Evolutionary conservation across 768 basidiomycete species (phyloP).

Genomic region (Kwoniella shandongensis): DNA sequence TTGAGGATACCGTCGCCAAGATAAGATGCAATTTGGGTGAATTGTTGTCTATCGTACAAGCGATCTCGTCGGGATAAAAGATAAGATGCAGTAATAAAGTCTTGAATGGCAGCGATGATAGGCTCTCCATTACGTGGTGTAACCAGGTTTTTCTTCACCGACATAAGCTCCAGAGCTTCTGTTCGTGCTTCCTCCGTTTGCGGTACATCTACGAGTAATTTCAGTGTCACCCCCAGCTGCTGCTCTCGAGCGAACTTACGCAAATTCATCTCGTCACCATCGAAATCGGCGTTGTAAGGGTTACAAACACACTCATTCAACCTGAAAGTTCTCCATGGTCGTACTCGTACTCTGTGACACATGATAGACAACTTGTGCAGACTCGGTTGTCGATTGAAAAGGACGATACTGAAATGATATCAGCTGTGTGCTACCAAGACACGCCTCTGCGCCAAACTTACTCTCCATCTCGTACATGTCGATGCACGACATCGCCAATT

Average conservation of each 20-base stretch:
- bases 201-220: slow-evolving; percentile 72
- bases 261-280: slow-evolving; percentile 99
- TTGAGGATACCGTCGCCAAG: slow-evolving; percentile 85
- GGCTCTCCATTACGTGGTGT: slow-evolving; percentile 98
- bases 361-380: slow-evolving; percentile 99
- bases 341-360: slow-evolving; percentile 87
- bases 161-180: slow-evolving; percentile 96
- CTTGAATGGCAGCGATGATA: slow-evolving; percentile 98
- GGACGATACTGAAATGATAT: slow-evolving; percentile 62
- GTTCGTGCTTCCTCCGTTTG: slow-evolving; percentile 98
- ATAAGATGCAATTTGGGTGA: slow-evolving; percentile 95
- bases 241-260: slow-evolving; percentile 60
- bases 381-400: slow-evolving; percentile 99
- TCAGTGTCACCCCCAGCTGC: background rate
- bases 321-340: slow-evolving; percentile 96
- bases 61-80: slow-evolving; percentile 88
- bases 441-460: slow-evolving; percentile 38
- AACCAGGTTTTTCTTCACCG: slow-evolving; percentile 91
- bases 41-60: slow-evolving; percentile 90
- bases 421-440: slow-evolving; percentile 1
- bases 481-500: slow-evolving; percentile 89
- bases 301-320: slow-evolving; percentile 99
- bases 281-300: slow-evolving; percentile 98
- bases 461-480: slow-evolving; percentile 93
- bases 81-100: slow-evolving; percentile 98